Evolutionary conservation across 192 early-diverging fungal species (phyloP), one percentile per base, ranked within the genome.

Genomic region (Chytriomyces sp.): DNA sequence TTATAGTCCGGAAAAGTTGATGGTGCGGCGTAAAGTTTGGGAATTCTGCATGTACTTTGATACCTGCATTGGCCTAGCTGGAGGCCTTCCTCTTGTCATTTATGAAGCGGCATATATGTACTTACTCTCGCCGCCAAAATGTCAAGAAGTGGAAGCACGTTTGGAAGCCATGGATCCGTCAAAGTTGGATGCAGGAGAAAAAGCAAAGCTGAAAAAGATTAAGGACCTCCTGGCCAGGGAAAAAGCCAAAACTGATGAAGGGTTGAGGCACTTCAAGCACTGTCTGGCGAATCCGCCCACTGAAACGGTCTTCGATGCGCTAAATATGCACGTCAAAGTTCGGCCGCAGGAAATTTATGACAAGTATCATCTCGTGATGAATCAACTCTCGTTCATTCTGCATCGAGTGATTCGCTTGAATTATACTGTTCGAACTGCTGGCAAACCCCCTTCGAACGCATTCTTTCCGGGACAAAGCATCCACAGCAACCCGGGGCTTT

Each of bases 321-420:
- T 53, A 18, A 48, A 26, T 16, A 70, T 59, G 11, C 50, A 16
- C 46, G 44, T 61, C 26, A 28, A 23, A 23, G 45, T 65, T 11
- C 44, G 62, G 45, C 67, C 53, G 7, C 53, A 45, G n/a, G 13
- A 23, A 16, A 46, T 44, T 18, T 69, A 68, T 60, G 67, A 62
- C 18, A 50, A 72, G 53, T 60, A 60, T 28, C 50, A 69, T 61
- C 16, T 77, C 4, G 61, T 65, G 43, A 61, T 77, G 66, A 68
- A 65, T 26, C 76, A 77, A 24, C n/a, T 69, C 8, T 62, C 57
- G 20, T 77, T 77, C 45, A 28, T 77, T 8, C 26, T 77, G 18
- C 76, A 60, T n/a, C 50, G 67, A 43, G 67, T 77, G 5, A 68
- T 77, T 59, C 76, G 76, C 4, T n/a, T 70, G 45, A 77, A 77